Base-by-base conservation (phyloP, 306 rosid genomes). In the Astragalus glycyphyllos region DNA sequence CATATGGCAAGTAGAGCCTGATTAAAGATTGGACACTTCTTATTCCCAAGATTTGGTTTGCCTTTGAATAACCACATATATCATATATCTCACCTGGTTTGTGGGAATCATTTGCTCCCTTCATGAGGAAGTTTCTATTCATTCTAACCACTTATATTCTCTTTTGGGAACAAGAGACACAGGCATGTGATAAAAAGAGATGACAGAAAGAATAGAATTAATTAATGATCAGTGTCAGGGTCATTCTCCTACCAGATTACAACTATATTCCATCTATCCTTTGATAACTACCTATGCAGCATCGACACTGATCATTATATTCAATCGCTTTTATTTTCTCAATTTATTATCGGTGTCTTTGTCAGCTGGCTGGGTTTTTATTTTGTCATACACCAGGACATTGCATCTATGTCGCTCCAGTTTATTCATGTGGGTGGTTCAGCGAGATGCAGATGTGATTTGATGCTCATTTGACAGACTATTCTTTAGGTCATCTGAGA, bases 61-160 rank as follows among this genome's bases (percentile, higher is more conserved):
- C 70, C 53, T 61, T 16, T n/a, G 23, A 37, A 31, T 72, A 58
- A 34, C 11, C 47, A 35, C 12, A 38, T 55, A 41, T n/a, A n/a
- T n/a, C n/a, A 0, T 31, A 14, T 14, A 17, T 37, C 64, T 35
- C n/a, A 41, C 26, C 40, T 38, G 8, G 50, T 6, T 65, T 54
- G 23, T 37, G 65, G 41, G 82, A 79, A 79, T 79, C 70, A 49
- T 40, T 78, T 71, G n/a, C 26, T 49, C 57, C 50, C 74, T 78
- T 65, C 20, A 1, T 7, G 23, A 34, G 26, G 66, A 79, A 73
- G 83, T 67, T 73, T 79, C 51, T 58, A 48, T 72, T 78, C 41
- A 64, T 45, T 32, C 65, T 54, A 40, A 34, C 46, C 61, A 45
- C 53, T 61, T 62, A 55, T 62, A 55, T 55, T 78, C 81, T 77